These are phyloP conservation scores for Lippia alba DNA, from an alignment of 305 asterid species.

Conservation along the genomic window DNA sequence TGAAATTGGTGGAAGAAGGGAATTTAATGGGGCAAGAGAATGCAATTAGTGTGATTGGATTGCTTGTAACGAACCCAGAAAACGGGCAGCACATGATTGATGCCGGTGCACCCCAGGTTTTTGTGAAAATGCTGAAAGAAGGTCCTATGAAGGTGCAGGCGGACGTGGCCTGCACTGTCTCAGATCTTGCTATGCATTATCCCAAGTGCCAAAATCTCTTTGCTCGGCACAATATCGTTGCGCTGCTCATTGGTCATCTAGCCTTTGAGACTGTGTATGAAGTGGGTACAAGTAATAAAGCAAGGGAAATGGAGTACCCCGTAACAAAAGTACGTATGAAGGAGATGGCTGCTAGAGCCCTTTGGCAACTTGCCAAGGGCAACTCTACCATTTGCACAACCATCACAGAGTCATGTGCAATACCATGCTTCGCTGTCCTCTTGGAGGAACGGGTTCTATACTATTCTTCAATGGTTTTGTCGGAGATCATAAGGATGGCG, in stretches of 20 bases:
- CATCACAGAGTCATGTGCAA: slow-evolving; percentile 71
- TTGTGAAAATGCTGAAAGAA: slow-evolving; percentile 51
- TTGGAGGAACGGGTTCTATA: slow-evolving; percentile 66
- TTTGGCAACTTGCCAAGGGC: slow-evolving; percentile 42
- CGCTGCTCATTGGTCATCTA: slow-evolving; percentile 50
- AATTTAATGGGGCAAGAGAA: slow-evolving; percentile 55
- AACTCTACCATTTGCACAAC: slow-evolving; percentile 57
- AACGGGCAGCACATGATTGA: too few relatives aligned
- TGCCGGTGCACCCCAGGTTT: too few relatives aligned
- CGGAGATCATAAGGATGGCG: slow-evolving; percentile 75
- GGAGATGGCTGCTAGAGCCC: slow-evolving; percentile 76
- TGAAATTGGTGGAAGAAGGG: too few relatives aligned
- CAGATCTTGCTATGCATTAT: slow-evolving; percentile 52
- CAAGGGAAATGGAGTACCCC: slow-evolving; percentile 66
- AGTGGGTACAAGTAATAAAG: too few relatives aligned
- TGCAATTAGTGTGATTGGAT: slow-evolving; percentile 57
- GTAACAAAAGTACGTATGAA: slow-evolving; percentile 55
- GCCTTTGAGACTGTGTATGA: slow-evolving; percentile 50
- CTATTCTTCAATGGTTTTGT: slow-evolving; percentile 65
- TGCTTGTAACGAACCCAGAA: too few relatives aligned
- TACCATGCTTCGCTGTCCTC: slow-evolving; percentile 61
- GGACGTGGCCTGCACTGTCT: slow-evolving; percentile 58
- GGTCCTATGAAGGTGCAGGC: slow-evolving; percentile 60
- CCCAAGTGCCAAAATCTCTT: slow-evolving; percentile 60
- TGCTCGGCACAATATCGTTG: slow-evolving; percentile 46